Base-by-base conservation (phyloP, 176 grass and related monocot genomes). In the Chloris gayana region DNA sequence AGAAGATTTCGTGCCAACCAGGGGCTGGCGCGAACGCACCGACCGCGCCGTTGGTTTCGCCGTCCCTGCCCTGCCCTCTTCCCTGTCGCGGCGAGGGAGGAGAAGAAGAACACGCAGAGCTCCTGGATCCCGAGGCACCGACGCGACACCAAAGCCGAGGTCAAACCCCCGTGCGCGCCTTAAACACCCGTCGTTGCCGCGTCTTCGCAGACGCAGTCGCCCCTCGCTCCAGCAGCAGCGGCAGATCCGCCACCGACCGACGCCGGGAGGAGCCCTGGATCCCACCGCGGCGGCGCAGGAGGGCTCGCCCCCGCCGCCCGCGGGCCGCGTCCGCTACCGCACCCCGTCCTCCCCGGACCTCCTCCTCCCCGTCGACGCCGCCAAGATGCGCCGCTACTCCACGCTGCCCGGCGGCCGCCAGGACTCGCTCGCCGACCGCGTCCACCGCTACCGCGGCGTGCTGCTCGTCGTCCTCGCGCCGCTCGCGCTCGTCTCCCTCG, bases 391-490 rank as follows among this genome's bases (percentile, higher is more conserved):
- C 73, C 86, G 78, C 58, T 85, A 89, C 85, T 89, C 84, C 34
- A 39, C 79, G 51, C 73, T 89, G 25, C 63, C 68, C 26, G 84
- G 7, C 21, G 84, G 63, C 0, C 89, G 90, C 29, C 85, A 70
- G 39, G 86, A 85, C 5, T 71, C 80, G 68, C 62, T 94, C 62
- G 77, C 92, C 21, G 92, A 99, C 74, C 89, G 84, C 81, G 58
- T 86, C 76, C 90, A 91, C 57, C 96, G 90, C 22, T 91, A 88
- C 77, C 92, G 90, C 27, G 90, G 88, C 21, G 90, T 84, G 35
- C 88, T 99, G 17, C 84, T 95, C 50, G 80, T 93, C 79, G 58
- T 99, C 86, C 91, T 91, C 75, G 84, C 82, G 9, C 88, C 90
- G 5, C 76, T 99, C 56, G 81, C 90, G 21, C 85, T 95, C 66